A percentile compares a stretch with the other conserved stretches of the same genome.
These are phyloP conservation scores for Ganoderma resinaceum DNA, from an alignment of 1,284 basidiomycete genomes.

Conservation along the genomic window DNA sequence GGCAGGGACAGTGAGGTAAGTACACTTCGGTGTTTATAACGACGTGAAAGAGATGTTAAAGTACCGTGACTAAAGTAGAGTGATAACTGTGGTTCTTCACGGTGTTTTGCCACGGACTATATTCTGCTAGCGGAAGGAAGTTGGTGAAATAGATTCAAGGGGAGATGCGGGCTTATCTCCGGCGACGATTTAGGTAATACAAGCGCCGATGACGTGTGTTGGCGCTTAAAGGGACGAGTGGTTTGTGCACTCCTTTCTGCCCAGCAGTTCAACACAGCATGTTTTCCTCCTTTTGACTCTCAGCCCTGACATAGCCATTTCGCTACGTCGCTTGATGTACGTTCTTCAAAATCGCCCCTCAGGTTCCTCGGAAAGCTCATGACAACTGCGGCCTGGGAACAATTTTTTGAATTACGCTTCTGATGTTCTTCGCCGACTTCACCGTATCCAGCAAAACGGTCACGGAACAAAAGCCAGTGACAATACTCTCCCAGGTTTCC, in stretches of 20 bases:
- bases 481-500: background rate
- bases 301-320: background rate
- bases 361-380: background rate
- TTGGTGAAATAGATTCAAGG: background rate
- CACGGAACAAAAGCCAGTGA: background rate
- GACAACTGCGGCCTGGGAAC: background rate
- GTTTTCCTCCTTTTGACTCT: background rate
- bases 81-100: background rate
- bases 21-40: no score
- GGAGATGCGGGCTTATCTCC: slow-evolving; percentile 1
- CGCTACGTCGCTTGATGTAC: background rate
- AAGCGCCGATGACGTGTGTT: background rate
- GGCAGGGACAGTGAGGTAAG: no score
- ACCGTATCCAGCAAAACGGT: background rate
- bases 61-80: background rate
- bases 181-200: background rate
- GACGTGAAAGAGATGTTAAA: no score
- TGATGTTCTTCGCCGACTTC: slow-evolving; percentile 4
- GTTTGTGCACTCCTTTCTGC: background rate
- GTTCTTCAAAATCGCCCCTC: background rate
- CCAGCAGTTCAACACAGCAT: background rate
- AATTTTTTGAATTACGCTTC: background rate
- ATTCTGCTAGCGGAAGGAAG: background rate
- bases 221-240: background rate
- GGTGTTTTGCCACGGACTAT: background rate